Evolutionary conservation across 192 early-diverging fungal species (phyloP), one percentile per base, ranked within the genome.

Genomic region (Coemansia aciculifera): DNA sequence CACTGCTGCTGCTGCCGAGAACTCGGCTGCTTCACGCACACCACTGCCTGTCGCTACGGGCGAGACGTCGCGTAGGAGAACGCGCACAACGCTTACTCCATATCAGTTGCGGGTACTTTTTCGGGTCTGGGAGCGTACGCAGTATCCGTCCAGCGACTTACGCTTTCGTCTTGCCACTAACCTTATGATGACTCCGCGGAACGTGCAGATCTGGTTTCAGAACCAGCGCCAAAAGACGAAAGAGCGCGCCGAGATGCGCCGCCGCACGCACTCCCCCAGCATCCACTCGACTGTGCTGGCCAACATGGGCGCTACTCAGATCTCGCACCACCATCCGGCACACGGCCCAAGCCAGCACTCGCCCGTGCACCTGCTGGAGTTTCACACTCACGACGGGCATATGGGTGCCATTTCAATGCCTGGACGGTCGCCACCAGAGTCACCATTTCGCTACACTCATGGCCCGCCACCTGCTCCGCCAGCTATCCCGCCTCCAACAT

Each of bases 121-220:
- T 57, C 62, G 83, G 21, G 84, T 91, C 57, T 90, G 91, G 69
- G 76, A 75, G 54, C 78, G 86, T 43, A 92, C 90, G 15, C 86
- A 84, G 43, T 90, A 91, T 54, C 94, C 94, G 19, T 90, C 87
- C 24, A 88, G 90, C 8, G 88, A 91, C 62, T 73, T 89, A 71
- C 87, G 94, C 49, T 73, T 89, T 49, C 85, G 85, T 36, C 85
- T 95, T 13, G 92, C 90, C n/a, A 78, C 79, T 31, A 77, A 80
- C 44, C 83, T 93, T 13, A 83, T 86, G 65, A 94, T 95, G 94
- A 87, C 89, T 32, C 90, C 92, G 24, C 87, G 93, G 38, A 89
- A 89, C 19, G 90, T 95, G 24, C 94, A 95, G 77, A 90, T 95
- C 62, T 96, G 94, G 94, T 96, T 96, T 77, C 94, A 96, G 75